A percentile compares a stretch with the other conserved stretches of the same genome.
phyloP scores from a whole-genome alignment of 164 flowering plant genomes.

The Vitis cinerea region DNA sequence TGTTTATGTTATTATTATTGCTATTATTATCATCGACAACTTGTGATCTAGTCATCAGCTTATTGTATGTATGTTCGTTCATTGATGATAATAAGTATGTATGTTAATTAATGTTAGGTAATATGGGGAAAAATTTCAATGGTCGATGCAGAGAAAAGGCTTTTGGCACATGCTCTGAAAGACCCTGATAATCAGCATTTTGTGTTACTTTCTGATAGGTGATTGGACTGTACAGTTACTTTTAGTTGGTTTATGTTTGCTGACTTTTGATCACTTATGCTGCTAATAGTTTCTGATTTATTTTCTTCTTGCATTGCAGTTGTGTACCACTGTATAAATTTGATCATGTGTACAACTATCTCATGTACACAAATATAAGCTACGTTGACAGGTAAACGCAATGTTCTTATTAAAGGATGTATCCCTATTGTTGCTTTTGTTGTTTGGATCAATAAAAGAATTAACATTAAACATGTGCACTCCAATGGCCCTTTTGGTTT shows the following conservation, averaged over 20 bases:
- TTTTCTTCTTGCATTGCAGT: slow-evolving; percentile 47
- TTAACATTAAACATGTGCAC: too few relatives aligned
- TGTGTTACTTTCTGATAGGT: slow-evolving; percentile 96
- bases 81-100: background rate
- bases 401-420: background rate
- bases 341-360: slow-evolving; percentile 81
- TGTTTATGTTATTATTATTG: too few relatives aligned
- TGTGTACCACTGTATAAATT: slow-evolving; percentile 87
- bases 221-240: slow-evolving; percentile 1
- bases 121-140: slow-evolving; percentile 92
- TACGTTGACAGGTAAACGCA: slow-evolving; percentile 77
- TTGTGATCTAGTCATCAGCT: too few relatives aligned
- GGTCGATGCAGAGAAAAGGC: slow-evolving; percentile 91
- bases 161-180: slow-evolving; percentile 74
- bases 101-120: slow-evolving; percentile 41
- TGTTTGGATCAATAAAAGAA: background rate
- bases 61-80: too few relatives aligned
- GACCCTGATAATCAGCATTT: slow-evolving; percentile 87
- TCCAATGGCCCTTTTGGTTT: background rate
- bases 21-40: too few relatives aligned
- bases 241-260: background rate
- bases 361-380: slow-evolving; percentile 89
- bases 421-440: background rate
- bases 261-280: slow-evolving; percentile 5
- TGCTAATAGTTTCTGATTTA: slow-evolving; percentile 9